Percentiles rank a stretch among this genome's conserved stretches.
phyloP scores from a whole-genome alignment of 1,284 basidiomycete genomes.

The Malassezia restricta region DNA sequence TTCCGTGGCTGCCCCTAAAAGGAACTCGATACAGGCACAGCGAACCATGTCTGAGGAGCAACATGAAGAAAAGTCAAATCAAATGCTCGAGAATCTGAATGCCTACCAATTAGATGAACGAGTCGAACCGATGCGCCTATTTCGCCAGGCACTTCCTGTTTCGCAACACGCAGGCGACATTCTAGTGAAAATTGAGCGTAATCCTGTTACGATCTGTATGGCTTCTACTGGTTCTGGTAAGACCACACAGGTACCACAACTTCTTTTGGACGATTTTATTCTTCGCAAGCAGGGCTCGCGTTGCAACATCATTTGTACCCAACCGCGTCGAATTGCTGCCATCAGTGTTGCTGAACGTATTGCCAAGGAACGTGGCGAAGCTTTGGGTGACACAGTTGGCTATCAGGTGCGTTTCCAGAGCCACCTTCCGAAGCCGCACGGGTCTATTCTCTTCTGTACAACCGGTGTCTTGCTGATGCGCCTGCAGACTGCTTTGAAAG shows the following conservation, averaged over 20 bases:
- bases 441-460: constrained; percentile 80
- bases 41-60: constrained; percentile 30
- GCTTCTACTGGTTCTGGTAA: constrained; percentile 91
- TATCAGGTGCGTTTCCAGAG: constrained; percentile 88
- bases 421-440: constrained; percentile 66
- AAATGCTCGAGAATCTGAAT: constrained; percentile 54
- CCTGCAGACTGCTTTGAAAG: constrained; percentile 60
- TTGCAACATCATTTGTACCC: constrained; percentile 88
- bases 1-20: constrained; percentile 27
- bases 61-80: constrained; percentile 54
- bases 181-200: constrained; percentile 56
- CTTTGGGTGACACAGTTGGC: constrained; percentile 62
- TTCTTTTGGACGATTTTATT: constrained; percentile 77
- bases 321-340: constrained; percentile 81
- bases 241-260: constrained; percentile 87
- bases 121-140: constrained; percentile 58
- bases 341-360: constrained; percentile 86
- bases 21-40: constrained; percentile 27
- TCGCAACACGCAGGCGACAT: constrained; percentile 35
- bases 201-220: constrained; percentile 85
- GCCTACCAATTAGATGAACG: constrained; percentile 58
- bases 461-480: constrained; percentile 80
- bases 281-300: constrained; percentile 63
- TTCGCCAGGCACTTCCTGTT: constrained; percentile 62
- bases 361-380: constrained; percentile 73